Base-by-base conservation (phyloP, 2,329 filamentous ascomycete species). In the Calonectria honghensis region DNA sequence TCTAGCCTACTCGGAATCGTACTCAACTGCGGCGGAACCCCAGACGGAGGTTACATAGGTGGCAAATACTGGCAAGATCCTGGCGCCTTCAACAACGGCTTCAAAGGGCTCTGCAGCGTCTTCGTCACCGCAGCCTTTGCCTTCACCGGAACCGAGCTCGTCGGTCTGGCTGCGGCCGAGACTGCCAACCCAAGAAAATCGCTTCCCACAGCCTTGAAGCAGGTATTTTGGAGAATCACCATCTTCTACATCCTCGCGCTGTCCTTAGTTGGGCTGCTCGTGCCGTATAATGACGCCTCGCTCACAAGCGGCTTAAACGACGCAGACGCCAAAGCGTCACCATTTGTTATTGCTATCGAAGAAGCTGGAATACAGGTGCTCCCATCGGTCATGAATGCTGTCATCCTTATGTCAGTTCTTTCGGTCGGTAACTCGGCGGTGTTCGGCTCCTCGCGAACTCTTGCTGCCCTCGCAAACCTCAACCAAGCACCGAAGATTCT, bases 151-250 rank as follows among this genome's bases (percentile, higher is more conserved):
- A 95, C 94, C 1, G 94, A 96, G 82, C 88, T 95, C 14, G 93
- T 95, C 64, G 94, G 94, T 68, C 90, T 96, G 18, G 94, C 94
- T 4, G 94, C 94, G 2, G 94, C 94, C 39, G 94, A 96, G 83
- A 94, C 94, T 1, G 91, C 90, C n/a, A 95, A 95, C 81, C 94
- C 94, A 4, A 90, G 93, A 73, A 95, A 97, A 82, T 94, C 94
- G 1, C 89, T 98, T 0, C 96, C 96, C 0, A 95, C 93, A 0
- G 96, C 96, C 16, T 92, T 97, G 81, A 98, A 97, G 86, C 96
- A 98, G 84, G 95, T 98, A 29, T 98, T 98, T 85, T 98, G 96
- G 96, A 93, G 96, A 81, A 98, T 98, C 82, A 92, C 93, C 4
- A 89, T 97, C 72, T 98, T 98, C 87, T 98, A 98, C 86, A 90